phyloP scores from a whole-genome alignment of 306 rosid species.

The Sicyos edulis region DNA sequence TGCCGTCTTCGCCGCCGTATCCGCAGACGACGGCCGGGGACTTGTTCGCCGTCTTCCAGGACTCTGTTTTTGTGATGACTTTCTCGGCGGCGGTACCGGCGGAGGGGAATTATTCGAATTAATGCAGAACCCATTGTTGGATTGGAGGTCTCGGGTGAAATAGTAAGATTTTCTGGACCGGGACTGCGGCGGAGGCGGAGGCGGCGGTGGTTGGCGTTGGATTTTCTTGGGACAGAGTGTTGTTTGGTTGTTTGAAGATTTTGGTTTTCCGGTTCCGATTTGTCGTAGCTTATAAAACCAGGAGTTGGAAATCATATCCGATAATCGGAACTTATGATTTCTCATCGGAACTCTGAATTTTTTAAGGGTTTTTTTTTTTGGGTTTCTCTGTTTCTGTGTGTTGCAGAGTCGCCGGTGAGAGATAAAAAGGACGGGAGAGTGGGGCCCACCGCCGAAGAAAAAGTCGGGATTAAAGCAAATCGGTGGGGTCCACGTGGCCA shows the following conservation, averaged over 20 bases:
- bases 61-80: conserved; percentile 51
- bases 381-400: neutral
- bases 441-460: conserved; percentile 7
- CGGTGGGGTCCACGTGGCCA: conserved; percentile 9
- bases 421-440: neutral
- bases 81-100: conserved; percentile 35
- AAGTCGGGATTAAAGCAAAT: conserved; percentile 13
- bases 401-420: conserved; percentile 11
- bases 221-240: conserved; percentile 32
- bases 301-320: conserved; percentile 83
- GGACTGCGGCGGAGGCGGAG: conserved; percentile 24
- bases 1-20: conserved; percentile 17
- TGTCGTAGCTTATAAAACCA: conserved; percentile 86
- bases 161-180: conserved; percentile 73
- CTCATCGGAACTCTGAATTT: conserved; percentile 39
- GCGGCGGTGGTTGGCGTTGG: conserved; percentile 24
- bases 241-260: conserved; percentile 22
- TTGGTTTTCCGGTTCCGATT: conserved; percentile 36
- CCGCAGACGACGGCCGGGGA: conserved; percentile 24
- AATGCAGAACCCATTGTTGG: conserved; percentile 24
- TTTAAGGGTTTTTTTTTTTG: neutral
- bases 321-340: conserved; percentile 60
- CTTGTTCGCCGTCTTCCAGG: conserved; percentile 25
- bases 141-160: conserved; percentile 57
- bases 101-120: conserved; percentile 31